phyloP scores from a whole-genome alignment of 352 stramenopile genomes.

The Phytophthora chlamydospora region DNA sequence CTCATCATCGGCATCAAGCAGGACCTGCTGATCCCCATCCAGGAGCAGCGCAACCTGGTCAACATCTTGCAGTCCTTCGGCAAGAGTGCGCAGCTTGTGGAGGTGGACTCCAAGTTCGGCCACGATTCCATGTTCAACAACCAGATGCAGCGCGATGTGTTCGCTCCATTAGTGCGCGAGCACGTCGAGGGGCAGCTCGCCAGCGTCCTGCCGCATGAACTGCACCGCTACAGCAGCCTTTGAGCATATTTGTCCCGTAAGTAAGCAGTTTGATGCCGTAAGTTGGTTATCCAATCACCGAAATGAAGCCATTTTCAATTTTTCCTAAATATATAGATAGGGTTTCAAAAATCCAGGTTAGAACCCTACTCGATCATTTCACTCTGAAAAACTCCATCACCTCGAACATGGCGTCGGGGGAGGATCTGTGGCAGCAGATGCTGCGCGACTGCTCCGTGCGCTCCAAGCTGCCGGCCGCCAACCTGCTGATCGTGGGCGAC shows the following conservation, averaged over 20 bases:
- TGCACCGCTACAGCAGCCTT: constrained; percentile 84
- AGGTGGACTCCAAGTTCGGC: constrained; percentile 86
- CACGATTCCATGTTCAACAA: constrained; percentile 89
- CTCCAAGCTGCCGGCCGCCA: constrained; percentile 66
- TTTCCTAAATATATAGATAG: no score
- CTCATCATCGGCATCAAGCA: constrained; percentile 86
- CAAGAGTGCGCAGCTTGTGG: constrained; percentile 61
- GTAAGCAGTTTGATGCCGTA: no score
- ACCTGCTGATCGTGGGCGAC: constrained; percentile 77
- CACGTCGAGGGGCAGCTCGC: constrained; percentile 70
- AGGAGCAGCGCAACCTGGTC: constrained; percentile 81
- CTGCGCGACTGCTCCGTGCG: constrained; percentile 83
- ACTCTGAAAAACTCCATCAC: background rate
- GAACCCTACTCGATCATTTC: no score
- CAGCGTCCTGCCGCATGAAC: constrained; percentile 60
- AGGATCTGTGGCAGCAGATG: constrained; percentile 86
- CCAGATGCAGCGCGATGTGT: constrained; percentile 84
- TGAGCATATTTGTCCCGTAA: constrained; percentile 21
- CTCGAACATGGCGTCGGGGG: constrained; percentile 14
- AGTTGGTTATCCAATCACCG: background rate
- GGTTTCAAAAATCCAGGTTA: no score
- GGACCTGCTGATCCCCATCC: constrained; percentile 84
- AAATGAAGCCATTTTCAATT: background rate
- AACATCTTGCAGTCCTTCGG: constrained; percentile 84
- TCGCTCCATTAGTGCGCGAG: constrained; percentile 69